These are phyloP conservation scores for Phlebiopsis gigantea DNA, from an alignment of 768 basidiomycete genomes.

Conservation along the genomic window DNA sequence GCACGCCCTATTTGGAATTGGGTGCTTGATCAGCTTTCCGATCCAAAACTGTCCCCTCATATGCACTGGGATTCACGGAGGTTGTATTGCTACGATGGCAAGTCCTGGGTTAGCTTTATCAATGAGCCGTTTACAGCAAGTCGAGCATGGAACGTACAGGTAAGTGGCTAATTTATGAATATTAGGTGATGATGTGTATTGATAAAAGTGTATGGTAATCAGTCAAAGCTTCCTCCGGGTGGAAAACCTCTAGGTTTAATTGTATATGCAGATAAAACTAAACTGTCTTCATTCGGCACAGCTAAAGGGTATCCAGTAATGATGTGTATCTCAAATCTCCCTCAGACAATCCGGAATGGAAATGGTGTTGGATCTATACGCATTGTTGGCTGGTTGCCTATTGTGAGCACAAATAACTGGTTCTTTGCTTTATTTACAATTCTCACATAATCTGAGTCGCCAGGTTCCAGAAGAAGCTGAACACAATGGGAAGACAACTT, in stretches of 20 bases:
- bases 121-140: conserved; percentile 17
- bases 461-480: conserved; percentile 13
- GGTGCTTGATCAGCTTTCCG: conserved; percentile 6
- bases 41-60: conserved; percentile 6
- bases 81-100: conserved; percentile 8
- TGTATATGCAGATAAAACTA: conserved; percentile 20
- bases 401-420: conserved; percentile 13
- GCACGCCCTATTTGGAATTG: conserved; percentile 11
- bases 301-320: conserved; percentile 18
- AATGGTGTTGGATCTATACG: conserved; percentile 11
- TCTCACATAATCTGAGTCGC: background rate
- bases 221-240: conserved; percentile 8
- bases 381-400: conserved; percentile 23
- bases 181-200: too few relatives aligned
- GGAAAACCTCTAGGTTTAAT: conserved; percentile 10
- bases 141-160: conserved; percentile 13
- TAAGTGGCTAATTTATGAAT: too few relatives aligned
- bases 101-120: conserved; percentile 4
- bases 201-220: too few relatives aligned
- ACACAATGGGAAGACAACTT: conserved; percentile 11
- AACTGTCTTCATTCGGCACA: conserved; percentile 15
- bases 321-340: conserved; percentile 15
- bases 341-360: conserved; percentile 13
- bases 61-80: conserved; percentile 13
- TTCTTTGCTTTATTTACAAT: background rate